Base-by-base conservation (phyloP, 2,329 filamentous ascomycete species). In the Apiospora pterosperma region DNA sequence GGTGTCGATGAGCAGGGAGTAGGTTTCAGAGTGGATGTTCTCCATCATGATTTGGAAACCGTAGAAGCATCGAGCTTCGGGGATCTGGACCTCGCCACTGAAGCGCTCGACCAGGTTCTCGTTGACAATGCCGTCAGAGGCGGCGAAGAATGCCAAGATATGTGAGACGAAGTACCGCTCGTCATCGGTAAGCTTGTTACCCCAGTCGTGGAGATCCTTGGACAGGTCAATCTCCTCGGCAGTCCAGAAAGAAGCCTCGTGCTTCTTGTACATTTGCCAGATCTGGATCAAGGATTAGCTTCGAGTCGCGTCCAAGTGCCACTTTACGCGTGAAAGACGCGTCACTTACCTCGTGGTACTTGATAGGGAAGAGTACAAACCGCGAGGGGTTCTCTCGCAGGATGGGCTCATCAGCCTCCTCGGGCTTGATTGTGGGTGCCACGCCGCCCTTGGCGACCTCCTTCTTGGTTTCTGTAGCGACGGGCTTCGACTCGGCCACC, bases 11-110 rank as follows among this genome's bases (percentile, higher is more conserved):
- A 99, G 90, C 39, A 99, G 90, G 23, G 95, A 98, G 88, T 99
- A 99, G 63, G 96, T 99, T 85, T 99, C 96, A 19, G 96, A 97
- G 87, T 99, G 96, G 75, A 99, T 97, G 84, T 99, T 99, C 87
- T 99, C 96, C 92, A 99, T 98, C 96, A 99, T 99, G 84, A 98
- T 98, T 85, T 99, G 96, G 88, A 99, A 99, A 69, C 96, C 96
- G 80, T 99, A 99, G 87, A 99, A 99, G 89, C 96, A 99, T 75
- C 96, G 93, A 69, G 96, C 96, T 83, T 99, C 96, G 12, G 96
- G 95, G 65, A 98, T 90, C 83, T 99, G 96, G 36, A 99, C 95
- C 82, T 99, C 96, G 70, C 88, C 90, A 75, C 92, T 97, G 89
- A 99, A 99, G 69, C 96, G 92, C 88, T 98, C 94, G 66, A 99